A percentile compares a stretch with the other conserved stretches of the same genome.
phyloP scores from a whole-genome alignment of 1,284 basidiomycete genomes.

The Leccinum pseudoinsigne region DNA sequence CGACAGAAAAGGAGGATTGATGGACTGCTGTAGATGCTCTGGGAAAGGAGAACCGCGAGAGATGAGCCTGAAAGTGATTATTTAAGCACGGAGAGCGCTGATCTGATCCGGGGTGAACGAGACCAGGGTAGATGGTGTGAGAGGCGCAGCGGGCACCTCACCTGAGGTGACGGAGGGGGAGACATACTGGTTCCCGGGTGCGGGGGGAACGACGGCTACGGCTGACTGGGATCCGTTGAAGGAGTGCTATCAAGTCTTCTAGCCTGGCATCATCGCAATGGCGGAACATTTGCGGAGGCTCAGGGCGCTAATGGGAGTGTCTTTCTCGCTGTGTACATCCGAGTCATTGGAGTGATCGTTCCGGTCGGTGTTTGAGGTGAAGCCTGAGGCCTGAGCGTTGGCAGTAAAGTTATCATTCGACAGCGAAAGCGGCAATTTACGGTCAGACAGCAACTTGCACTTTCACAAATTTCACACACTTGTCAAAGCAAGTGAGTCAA shows the following conservation, averaged over 20 bases:
- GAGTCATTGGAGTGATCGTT: no score
- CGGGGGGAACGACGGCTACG: conserved; percentile 4
- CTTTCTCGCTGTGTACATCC: no score
- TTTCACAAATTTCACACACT: no score
- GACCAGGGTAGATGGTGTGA: conserved; percentile 51
- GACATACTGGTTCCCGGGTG: conserved; percentile 15
- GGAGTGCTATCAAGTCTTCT: conserved; percentile 8
- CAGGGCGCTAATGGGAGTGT: no score
- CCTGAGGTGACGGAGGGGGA: conserved; percentile 27
- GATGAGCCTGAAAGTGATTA: conserved; percentile 88
- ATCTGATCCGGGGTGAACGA: conserved; percentile 87
- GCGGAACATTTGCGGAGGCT: no score
- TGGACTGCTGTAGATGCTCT: conserved; percentile 75
- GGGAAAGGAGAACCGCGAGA: conserved; percentile 81
- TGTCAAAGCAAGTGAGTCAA: no score
- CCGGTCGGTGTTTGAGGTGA: no score
- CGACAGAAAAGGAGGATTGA: conserved; percentile 38
- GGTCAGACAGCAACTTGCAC: no score
- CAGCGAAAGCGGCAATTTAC: no score
- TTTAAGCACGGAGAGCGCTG: conserved; percentile 83
- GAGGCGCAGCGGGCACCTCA: conserved; percentile 26
- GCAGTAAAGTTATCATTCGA: no score
- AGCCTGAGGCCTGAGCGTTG: no score
- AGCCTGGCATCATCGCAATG: no score
- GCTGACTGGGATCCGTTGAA: conserved; percentile 20